Conservation (phyloP, 2,329 filamentous ascomycete species). For the Penicillium sp. region DNA sequence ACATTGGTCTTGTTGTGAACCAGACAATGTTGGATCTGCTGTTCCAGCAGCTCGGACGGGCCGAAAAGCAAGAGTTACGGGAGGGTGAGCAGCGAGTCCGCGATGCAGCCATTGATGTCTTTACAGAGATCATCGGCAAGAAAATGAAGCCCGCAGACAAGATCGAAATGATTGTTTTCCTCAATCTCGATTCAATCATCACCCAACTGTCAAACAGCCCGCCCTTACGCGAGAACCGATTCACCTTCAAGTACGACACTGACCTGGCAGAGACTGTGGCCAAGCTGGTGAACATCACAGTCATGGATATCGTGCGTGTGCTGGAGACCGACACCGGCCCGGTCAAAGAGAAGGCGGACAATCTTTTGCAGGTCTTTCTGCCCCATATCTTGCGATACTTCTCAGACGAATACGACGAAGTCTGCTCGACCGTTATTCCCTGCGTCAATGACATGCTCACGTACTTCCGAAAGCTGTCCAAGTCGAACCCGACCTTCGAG, state of each 20-base stretch:
- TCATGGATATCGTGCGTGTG: constrained; percentile 81
- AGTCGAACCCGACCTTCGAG: constrained; percentile 61
- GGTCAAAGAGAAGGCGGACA: constrained; percentile 70
- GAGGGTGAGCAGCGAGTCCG: constrained; percentile 78
- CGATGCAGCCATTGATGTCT: constrained; percentile 87
- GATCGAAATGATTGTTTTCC: constrained; percentile 85
- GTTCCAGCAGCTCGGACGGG: constrained; percentile 80
- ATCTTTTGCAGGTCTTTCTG: constrained; percentile 73
- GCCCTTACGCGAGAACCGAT: constrained; percentile 71
- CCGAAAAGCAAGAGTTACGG: constrained; percentile 57
- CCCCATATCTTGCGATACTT: constrained; percentile 91
- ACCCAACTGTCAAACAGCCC: constrained; percentile 81
- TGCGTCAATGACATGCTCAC: constrained; percentile 89
- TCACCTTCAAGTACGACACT: constrained; percentile 85
- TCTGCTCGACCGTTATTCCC: constrained; percentile 92
- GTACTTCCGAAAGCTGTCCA: constrained; percentile 78
- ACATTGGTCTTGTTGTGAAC: constrained; percentile 90
- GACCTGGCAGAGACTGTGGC: constrained; percentile 93
- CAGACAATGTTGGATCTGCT: constrained; percentile 80
- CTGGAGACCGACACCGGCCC: constrained; percentile 66
- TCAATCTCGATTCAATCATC: constrained; percentile 83
- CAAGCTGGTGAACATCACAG: constrained; percentile 87
- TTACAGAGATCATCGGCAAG: constrained; percentile 94
- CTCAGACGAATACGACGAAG: constrained; percentile 95
- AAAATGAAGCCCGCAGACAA: constrained; percentile 96